These are phyloP conservation scores for Solanum neorickii DNA, from an alignment of 257 asterid genomes.

Conservation along the genomic window DNA sequence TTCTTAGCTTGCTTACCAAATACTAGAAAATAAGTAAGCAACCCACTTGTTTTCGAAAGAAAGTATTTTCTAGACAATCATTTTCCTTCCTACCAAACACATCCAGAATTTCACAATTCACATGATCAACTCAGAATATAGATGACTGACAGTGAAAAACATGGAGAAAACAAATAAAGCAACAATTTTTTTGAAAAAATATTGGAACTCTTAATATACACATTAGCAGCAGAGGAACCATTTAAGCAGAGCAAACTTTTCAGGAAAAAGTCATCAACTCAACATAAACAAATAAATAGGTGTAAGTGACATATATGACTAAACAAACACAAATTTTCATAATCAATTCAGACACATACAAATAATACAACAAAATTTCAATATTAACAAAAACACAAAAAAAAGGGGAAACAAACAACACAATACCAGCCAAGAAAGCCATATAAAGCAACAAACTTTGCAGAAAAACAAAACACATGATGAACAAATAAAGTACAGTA, in stretches of 20 bases:
- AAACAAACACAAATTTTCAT: neutral
- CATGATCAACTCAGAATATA: neutral
- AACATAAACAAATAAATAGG: neutral
- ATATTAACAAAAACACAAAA: neutral
- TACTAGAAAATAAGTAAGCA: too few species aligned
- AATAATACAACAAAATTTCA: neutral
- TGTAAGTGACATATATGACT: neutral
- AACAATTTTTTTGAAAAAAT: neutral
- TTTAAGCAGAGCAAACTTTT: neutral
- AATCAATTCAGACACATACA: neutral
- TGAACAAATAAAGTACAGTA: neutral
- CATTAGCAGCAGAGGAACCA: neutral
- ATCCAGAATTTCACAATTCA: neutral
- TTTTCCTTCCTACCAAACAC: too few species aligned
- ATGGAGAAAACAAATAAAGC: neutral
- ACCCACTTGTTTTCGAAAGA: too few species aligned
- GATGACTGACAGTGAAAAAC: neutral
- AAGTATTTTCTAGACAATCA: too few species aligned
- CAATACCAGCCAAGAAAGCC: neutral
- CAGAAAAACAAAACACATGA: neutral
- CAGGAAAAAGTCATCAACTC: neutral
- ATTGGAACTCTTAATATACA: neutral
- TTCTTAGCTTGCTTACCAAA: neutral
- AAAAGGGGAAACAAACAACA: neutral
- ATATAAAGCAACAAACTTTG: neutral